These are phyloP conservation scores for Podospora australis DNA, from an alignment of 495 filamentous ascomycete species.

Conservation along the genomic window DNA sequence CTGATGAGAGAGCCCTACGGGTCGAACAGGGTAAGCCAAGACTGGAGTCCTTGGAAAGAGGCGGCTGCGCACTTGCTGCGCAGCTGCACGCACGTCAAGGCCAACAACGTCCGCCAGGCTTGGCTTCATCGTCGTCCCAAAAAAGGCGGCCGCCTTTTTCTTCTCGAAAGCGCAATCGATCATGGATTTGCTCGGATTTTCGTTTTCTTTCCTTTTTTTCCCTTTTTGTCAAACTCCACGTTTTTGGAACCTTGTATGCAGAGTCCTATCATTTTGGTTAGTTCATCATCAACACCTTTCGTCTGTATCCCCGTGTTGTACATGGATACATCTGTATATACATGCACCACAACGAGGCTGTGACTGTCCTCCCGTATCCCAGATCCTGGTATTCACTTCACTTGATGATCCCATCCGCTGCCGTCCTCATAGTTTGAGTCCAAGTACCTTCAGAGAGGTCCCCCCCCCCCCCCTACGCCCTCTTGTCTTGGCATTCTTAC, in stretches of 20 bases:
- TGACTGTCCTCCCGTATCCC: background rate
- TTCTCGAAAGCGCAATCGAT: background rate
- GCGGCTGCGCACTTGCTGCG: constrained; percentile 14
- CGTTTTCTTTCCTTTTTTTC: background rate
- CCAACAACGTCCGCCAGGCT: constrained; percentile 1
- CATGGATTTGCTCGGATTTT: too few relatives aligned
- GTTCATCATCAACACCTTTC: too few relatives aligned
- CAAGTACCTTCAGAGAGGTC: background rate
- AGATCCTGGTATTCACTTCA: background rate
- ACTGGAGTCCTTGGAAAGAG: constrained; percentile 4
- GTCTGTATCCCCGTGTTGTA: background rate
- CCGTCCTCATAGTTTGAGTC: background rate
- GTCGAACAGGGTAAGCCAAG: background rate
- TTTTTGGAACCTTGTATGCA: too few relatives aligned
- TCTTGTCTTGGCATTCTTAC: too few relatives aligned
- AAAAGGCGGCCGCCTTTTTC: constrained; percentile 8
- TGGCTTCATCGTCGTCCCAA: background rate
- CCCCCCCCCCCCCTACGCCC: too few relatives aligned
- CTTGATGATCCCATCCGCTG: constrained; percentile 3
- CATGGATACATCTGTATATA: background rate
- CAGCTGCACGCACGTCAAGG: constrained; percentile 2
- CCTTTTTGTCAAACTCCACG: background rate
- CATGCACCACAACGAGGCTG: constrained; percentile 8
- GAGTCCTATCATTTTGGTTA: too few relatives aligned
- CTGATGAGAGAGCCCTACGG: background rate